Percentiles rank a stretch among this genome's conserved stretches.
phyloP scores from a whole-genome alignment of 257 asterid species.

The Scutellaria baicalensis region DNA sequence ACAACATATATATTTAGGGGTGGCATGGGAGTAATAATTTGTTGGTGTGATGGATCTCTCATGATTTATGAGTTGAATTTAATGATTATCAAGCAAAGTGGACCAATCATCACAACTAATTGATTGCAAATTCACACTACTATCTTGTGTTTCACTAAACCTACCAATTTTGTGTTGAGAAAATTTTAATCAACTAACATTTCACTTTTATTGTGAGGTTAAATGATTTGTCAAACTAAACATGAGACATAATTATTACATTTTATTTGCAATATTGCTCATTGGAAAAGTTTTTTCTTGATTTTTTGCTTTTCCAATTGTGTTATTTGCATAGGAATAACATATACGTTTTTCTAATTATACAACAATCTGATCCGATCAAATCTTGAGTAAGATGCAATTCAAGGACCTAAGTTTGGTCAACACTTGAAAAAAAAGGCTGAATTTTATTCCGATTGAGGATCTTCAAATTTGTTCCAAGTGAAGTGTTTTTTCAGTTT shows the following conservation, averaged over 20 bases:
- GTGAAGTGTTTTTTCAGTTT: too few relatives aligned
- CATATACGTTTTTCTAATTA: too few relatives aligned
- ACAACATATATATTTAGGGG: not conserved
- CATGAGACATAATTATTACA: not conserved
- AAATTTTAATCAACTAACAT: too few relatives aligned
- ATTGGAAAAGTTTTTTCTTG: too few relatives aligned
- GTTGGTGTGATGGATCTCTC: conserved; percentile 32
- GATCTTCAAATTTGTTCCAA: not conserved
- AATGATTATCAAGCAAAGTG: conserved; percentile 24
- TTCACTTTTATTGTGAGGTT: too few relatives aligned
- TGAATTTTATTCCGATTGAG: not conserved
- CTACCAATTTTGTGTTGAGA: not conserved
- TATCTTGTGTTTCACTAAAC: conserved; percentile 16
- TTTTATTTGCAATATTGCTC: not conserved
- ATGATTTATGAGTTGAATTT: conserved; percentile 22
- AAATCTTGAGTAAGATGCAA: not conserved
- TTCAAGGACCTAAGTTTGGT: not conserved
- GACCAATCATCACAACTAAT: conserved; percentile 22
- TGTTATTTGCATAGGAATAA: too few relatives aligned
- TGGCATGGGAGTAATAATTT: conserved; percentile 23
- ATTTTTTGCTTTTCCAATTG: too few relatives aligned
- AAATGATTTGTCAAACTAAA: too few relatives aligned
- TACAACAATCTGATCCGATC: not conserved
- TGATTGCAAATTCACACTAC: conserved; percentile 1
- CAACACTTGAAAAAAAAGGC: not conserved